Evolutionary conservation across 75 land plant genomes (phyloP).

Genomic region (Adiantum capillusveneris): DNA sequence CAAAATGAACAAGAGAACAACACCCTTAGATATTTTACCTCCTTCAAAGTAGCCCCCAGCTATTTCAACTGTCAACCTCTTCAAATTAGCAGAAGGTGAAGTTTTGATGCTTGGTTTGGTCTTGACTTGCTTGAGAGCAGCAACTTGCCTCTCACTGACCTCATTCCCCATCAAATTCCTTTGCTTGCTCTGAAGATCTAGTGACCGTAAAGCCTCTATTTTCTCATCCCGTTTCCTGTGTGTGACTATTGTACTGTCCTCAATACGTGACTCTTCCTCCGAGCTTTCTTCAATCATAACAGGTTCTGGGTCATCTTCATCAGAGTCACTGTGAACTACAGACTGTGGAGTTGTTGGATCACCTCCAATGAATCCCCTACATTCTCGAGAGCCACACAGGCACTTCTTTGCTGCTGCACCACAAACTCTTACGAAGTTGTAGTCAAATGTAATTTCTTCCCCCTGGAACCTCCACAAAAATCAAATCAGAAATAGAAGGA

Average conservation of each 20-base stretch:
- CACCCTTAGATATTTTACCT: too few species aligned
- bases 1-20: too few species aligned
- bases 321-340: constrained; percentile 65
- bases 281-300: constrained; percentile 45
- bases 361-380: constrained; percentile 91
- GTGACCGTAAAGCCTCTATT: too few species aligned
- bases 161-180: background rate
- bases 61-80: constrained; percentile 15
- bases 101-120: background rate
- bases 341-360: constrained; percentile 48
- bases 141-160: background rate
- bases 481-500: constrained; percentile 1
- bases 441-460: constrained; percentile 92
- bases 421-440: constrained; percentile 80
- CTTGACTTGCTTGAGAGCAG: background rate
- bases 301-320: constrained; percentile 74
- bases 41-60: constrained; percentile 33
- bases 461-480: too few species aligned
- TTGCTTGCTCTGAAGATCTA: too few species aligned
- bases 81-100: constrained; percentile 10
- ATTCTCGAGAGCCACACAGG: constrained; percentile 65
- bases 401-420: constrained; percentile 96
- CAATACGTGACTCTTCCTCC: constrained; percentile 1
- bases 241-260: background rate
- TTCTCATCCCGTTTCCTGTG: too few species aligned